Evolutionary conservation across 2,329 filamentous ascomycete genomes (phyloP), one percentile per base, ranked within the genome.

Genomic region (Piedraia hortae): DNA sequence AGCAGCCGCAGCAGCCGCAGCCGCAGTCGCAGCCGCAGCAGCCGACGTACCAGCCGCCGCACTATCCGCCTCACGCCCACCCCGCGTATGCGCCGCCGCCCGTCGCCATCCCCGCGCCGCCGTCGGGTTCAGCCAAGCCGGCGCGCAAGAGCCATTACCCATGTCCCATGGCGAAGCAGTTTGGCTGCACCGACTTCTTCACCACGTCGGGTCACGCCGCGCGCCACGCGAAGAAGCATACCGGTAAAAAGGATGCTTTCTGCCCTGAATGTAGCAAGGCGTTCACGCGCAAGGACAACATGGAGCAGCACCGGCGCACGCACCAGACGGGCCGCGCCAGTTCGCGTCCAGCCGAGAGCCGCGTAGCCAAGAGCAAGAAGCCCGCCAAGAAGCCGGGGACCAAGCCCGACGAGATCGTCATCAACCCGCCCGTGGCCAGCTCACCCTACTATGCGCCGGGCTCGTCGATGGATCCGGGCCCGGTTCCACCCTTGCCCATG

Each of bases 171-270:
- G 61, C 65, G 15, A 68, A 75, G 30, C 59, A 56, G 22, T 68
- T 64, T 34, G 59, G 62, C 18, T 82, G 73, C 48, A 61, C 60
- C 35, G 74, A 77, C 50, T 74, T 64, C 6, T 82, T 82, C 41
- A 80, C 73, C 26, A 82, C 73, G 3, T 80, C 73, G 0, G 73
- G 73, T 19, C 73, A 82, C 36, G 71, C 74, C n/a, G 75, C 73
- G 19, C 65, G 73, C 18, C 73, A 82, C 42, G 72, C 71, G 27
- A 78, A 78, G 45, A 78, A 77, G 37, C 73, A 82, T 50, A 75
- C 69, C 1, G 69, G 69, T 21, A 71, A 75, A 45, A 80, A 80
- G 49, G 65, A 65, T 8, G 68, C 75, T 11, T 60, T 64, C 14
- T 72, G 58, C 36, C 48, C 55, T 0, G 68, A 68, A 27, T 80